A percentile compares a stretch with the other conserved stretches of the same genome.
These are phyloP conservation scores for Linnemannia zychae DNA, from an alignment of 192 early-diverging fungal species.

Conservation along the genomic window DNA sequence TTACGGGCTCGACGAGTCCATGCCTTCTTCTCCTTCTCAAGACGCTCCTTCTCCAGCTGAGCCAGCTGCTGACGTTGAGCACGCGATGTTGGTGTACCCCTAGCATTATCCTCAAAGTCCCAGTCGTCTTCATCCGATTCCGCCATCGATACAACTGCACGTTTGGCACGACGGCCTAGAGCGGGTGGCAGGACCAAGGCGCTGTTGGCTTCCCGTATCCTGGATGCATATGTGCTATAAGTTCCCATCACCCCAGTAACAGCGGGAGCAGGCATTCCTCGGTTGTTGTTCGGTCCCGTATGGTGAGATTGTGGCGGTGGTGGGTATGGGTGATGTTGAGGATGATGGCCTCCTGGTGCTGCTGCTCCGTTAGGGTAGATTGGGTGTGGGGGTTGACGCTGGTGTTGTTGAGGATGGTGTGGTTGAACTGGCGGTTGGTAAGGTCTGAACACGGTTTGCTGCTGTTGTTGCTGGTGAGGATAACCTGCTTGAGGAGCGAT, in stretches of 20 bases:
- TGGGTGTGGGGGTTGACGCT: slow-evolving; percentile 1
- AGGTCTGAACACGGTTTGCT: background rate
- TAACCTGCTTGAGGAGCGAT: background rate
- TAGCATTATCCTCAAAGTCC: slow-evolving; percentile 57
- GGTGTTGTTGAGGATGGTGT: background rate
- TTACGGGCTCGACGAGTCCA: slow-evolving; percentile 37
- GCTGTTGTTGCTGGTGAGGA: background rate
- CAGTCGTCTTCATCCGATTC: slow-evolving; percentile 64
- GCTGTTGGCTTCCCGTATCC: slow-evolving; percentile 65
- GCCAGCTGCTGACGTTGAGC: slow-evolving; percentile 24
- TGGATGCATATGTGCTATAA: slow-evolving; percentile 64
- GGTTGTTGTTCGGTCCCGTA: background rate
- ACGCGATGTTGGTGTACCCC: slow-evolving; percentile 44
- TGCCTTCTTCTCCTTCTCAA: slow-evolving; percentile 57
- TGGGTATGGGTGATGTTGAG: slow-evolving; percentile 9
- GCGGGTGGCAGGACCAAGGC: slow-evolving; percentile 62
- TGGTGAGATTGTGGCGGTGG: background rate
- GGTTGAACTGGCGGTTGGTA: background rate
- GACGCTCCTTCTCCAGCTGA: slow-evolving; percentile 29
- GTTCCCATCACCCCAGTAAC: slow-evolving; percentile 31
- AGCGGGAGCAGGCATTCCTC: background rate
- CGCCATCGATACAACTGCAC: slow-evolving; percentile 51
- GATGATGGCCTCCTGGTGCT: background rate
- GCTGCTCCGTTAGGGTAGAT: background rate
- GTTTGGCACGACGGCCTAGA: slow-evolving; percentile 53